These are phyloP conservation scores for Daldinia childiae DNA, from an alignment of 495 filamentous ascomycete genomes.

Conservation along the genomic window DNA sequence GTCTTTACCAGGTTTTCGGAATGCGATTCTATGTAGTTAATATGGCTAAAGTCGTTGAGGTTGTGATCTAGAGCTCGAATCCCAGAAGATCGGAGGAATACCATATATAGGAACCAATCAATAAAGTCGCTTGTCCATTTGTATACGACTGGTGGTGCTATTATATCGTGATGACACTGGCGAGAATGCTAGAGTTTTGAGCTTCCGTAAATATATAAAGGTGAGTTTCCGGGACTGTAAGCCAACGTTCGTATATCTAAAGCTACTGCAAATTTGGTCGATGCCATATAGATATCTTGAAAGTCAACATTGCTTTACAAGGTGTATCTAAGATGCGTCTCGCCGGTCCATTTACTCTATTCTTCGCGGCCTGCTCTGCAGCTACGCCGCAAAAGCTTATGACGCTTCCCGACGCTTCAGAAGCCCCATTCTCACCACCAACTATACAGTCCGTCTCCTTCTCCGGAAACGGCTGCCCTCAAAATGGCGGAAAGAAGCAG, in stretches of 20 bases:
- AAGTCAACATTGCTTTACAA: background rate
- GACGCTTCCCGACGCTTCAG: conserved; percentile 5
- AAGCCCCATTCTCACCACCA: conserved; percentile 28
- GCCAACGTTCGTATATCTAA: background rate
- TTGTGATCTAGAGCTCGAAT: conserved; percentile 17
- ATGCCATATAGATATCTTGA: background rate
- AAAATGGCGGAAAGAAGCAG: conserved; percentile 41
- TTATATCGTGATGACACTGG: background rate
- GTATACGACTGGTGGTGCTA: background rate
- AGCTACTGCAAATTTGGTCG: background rate
- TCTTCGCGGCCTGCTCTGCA: conserved; percentile 19
- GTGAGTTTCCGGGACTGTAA: background rate
- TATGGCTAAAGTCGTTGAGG: conserved; percentile 30
- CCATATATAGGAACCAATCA: background rate
- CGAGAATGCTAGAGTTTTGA: background rate
- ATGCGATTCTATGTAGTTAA: conserved; percentile 17
- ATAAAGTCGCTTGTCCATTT: background rate
- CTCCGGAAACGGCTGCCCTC: conserved; percentile 57
- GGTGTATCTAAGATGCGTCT: conserved; percentile 5
- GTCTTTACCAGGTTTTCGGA: conserved; percentile 17
- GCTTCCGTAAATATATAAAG: background rate
- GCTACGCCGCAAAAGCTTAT: conserved; percentile 11
- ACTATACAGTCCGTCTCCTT: conserved; percentile 58
- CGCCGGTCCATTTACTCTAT: background rate
- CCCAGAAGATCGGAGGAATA: background rate